Percentiles rank a stretch among this genome's conserved stretches.
phyloP scores from a whole-genome alignment of 129 eudicot species.

The Artemisia argyi region DNA sequence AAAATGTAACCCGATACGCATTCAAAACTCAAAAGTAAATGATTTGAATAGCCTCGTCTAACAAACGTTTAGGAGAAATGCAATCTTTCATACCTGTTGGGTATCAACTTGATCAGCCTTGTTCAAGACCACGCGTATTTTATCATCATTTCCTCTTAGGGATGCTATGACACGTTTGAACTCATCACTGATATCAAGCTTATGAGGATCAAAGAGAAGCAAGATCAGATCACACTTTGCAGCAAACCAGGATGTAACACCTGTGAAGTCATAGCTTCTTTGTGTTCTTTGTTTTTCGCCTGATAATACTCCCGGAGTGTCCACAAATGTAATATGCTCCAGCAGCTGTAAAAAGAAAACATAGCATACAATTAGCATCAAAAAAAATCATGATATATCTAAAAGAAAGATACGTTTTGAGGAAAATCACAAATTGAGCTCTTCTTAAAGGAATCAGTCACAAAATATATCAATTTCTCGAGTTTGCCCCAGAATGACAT shows the following conservation, averaged over 20 bases:
- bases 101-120: constrained; percentile 99
- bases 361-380: background rate
- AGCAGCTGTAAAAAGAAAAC: constrained; percentile 45
- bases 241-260: constrained; percentile 98
- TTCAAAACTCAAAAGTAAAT: too few relatives aligned
- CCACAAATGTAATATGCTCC: constrained; percentile 95
- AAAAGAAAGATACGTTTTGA: too few relatives aligned
- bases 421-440: too few relatives aligned
- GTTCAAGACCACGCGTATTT: constrained; percentile 91
- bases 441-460: too few relatives aligned
- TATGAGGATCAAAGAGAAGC: constrained; percentile 93
- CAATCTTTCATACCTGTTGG: constrained; percentile 62
- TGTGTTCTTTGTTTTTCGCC: constrained; percentile 98
- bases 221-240: constrained; percentile 86
- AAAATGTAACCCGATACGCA: too few relatives aligned
- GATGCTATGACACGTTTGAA: constrained; percentile 91
- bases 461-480: too few relatives aligned
- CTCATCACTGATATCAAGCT: constrained; percentile 96
- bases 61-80: background rate
- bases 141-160: constrained; percentile 92
- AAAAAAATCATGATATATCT: background rate
- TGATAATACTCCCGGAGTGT: constrained; percentile 95
- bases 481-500: too few relatives aligned
- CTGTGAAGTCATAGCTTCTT: constrained; percentile 95
- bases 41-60: too few relatives aligned